Conservation (phyloP, 2,329 filamentous ascomycete species). For the Sporothrix sp. region DNA sequence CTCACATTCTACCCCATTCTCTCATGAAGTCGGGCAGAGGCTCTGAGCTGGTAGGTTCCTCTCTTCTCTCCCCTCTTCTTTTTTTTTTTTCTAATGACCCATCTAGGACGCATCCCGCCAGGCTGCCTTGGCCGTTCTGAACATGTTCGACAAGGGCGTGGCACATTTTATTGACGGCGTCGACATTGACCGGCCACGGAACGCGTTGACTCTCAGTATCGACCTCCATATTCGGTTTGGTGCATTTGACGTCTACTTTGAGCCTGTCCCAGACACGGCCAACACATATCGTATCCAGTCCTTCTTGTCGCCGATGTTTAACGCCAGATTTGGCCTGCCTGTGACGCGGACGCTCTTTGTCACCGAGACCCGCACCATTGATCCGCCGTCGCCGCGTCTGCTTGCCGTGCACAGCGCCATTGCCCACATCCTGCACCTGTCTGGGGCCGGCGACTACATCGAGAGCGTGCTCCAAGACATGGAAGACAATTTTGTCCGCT, state of each 20-base stretch:
- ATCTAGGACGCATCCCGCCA: slow-evolving; percentile 19
- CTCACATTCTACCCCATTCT: too few relatives aligned
- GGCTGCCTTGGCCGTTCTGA: slow-evolving; percentile 28
- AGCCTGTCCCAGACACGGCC: neutral
- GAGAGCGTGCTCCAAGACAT: neutral
- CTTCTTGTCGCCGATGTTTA: neutral
- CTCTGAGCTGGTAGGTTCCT: too few relatives aligned
- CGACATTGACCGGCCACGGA: slow-evolving; percentile 31
- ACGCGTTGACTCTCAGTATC: slow-evolving; percentile 28
- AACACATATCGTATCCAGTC: neutral
- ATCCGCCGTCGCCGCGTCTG: slow-evolving; percentile 3
- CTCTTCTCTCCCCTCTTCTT: too few relatives aligned
- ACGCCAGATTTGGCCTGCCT: neutral
- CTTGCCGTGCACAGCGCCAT: slow-evolving; percentile 8
- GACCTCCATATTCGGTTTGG: too few relatives aligned
- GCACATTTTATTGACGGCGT: slow-evolving; percentile 28
- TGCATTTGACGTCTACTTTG: neutral
- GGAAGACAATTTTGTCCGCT: neutral
- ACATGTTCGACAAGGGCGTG: slow-evolving; percentile 32
- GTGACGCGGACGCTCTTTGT: neutral
- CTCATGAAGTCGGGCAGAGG: too few relatives aligned
- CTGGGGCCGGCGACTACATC: neutral
- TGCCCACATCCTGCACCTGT: slow-evolving; percentile 4
- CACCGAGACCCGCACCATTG: neutral
- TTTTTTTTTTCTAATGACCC: too few relatives aligned